Evolutionary conservation across 345 rosid species (phyloP).

Genomic region (Camelina sativa): DNA sequence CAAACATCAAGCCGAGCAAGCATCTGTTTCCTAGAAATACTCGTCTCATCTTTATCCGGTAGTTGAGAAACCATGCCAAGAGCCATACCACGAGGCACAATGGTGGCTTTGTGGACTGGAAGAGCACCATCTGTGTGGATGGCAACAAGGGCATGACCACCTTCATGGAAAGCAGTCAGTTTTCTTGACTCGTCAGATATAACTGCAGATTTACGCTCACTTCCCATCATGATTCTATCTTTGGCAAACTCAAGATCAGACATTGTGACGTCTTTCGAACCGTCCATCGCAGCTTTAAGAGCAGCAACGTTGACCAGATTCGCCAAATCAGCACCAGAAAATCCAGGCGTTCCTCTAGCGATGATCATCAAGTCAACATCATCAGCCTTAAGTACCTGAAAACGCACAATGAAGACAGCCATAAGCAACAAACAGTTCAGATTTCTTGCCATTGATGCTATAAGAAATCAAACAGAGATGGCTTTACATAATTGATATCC

Average conservation of each 20-base stretch:
- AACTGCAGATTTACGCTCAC: conserved; percentile 94
- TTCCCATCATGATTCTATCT: conserved; percentile 97
- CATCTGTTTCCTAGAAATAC: conserved; percentile 85
- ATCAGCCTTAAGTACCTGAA: conserved; percentile 82
- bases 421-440: not conserved
- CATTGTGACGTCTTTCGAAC: conserved; percentile 89
- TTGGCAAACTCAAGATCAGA: conserved; percentile 89
- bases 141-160: conserved; percentile 98
- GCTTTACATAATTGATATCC: not conserved
- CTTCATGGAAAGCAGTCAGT: conserved; percentile 93
- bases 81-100: conserved; percentile 93
- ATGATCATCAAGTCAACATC: conserved; percentile 96
- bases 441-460: not conserved
- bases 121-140: conserved; percentile 88
- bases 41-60: conserved; percentile 84
- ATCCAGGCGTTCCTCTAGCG: conserved; percentile 97
- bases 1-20: conserved; percentile 91
- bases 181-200: conserved; percentile 78
- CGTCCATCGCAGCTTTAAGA: conserved; percentile 96
- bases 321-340: conserved; percentile 97
- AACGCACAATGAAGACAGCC: conserved; percentile 18
- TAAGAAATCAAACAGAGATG: not conserved
- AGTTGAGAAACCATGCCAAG: conserved; percentile 95
- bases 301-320: conserved; percentile 90
- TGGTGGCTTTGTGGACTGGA: conserved; percentile 96